Percentiles rank a stretch among this genome's conserved stretches.
Conservation (phyloP, 441 rosid genomes). For the Pelargonium cotyledonis region DNA sequence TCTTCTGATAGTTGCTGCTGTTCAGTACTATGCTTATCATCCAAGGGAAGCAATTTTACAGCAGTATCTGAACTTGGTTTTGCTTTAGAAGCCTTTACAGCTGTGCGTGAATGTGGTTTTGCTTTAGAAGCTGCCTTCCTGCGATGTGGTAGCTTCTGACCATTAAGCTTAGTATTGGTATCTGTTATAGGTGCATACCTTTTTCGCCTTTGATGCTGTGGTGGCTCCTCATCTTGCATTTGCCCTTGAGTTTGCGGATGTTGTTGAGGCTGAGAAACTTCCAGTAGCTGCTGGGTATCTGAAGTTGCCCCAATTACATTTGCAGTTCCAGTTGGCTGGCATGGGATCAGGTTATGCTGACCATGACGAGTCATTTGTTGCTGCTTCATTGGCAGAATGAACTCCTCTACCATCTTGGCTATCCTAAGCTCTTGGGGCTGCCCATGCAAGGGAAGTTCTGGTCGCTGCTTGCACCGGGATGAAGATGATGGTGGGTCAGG, state of each 20-base stretch:
- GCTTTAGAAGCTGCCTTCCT: not conserved
- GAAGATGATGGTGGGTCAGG: not conserved
- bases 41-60: not conserved
- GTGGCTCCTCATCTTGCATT: not conserved
- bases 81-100: not conserved
- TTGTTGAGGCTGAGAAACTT: no score
- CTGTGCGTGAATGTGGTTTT: no score
- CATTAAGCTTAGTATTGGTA: not conserved
- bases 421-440: not conserved
- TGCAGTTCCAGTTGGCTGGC: not conserved
- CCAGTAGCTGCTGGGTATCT: no score
- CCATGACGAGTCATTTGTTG: not conserved
- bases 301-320: not conserved
- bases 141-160: not conserved
- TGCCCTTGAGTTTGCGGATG: no score
- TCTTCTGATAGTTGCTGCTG: not conserved
- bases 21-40: not conserved
- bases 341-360: not conserved
- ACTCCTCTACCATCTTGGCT: constrained; percentile 3
- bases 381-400: not conserved
- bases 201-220: not conserved
- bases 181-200: not conserved
- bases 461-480: not conserved
- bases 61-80: not conserved
- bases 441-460: not conserved